These are phyloP conservation scores for Sonneratia caseolaris DNA, from an alignment of 345 rosid species.

Conservation along the genomic window DNA sequence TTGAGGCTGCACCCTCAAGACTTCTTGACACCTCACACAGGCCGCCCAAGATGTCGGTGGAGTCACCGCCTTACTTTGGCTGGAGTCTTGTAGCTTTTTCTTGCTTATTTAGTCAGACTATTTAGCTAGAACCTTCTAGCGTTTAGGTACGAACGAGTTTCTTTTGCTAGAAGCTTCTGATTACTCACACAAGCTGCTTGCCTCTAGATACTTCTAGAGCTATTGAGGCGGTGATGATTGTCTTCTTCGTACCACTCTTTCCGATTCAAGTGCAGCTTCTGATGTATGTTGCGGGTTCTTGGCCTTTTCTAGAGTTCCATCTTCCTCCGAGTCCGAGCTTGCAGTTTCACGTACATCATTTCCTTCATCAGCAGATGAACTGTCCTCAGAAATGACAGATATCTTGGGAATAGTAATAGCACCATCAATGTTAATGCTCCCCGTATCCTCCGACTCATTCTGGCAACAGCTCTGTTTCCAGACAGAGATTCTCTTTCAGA, in stretches of 20 bases:
- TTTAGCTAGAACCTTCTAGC: too few relatives aligned
- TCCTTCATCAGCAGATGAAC: constrained; percentile 7
- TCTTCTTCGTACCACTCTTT: background rate
- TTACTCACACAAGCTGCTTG: too few relatives aligned
- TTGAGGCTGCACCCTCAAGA: too few relatives aligned
- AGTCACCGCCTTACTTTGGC: too few relatives aligned
- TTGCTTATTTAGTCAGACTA: too few relatives aligned
- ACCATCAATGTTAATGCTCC: constrained; percentile 10
- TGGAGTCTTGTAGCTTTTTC: too few relatives aligned
- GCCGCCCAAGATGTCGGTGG: too few relatives aligned
- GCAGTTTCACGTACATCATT: constrained; percentile 1
- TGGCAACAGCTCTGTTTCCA: background rate
- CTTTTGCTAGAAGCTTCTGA: too few relatives aligned
- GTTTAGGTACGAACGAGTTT: too few relatives aligned
- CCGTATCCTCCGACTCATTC: constrained; percentile 15
- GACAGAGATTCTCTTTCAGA: background rate
- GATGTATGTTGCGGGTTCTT: constrained; percentile 14
- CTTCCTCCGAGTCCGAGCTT: background rate
- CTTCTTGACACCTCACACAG: too few relatives aligned
- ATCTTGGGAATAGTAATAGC: background rate
- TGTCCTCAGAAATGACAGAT: constrained; percentile 13
- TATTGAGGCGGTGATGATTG: too few relatives aligned
- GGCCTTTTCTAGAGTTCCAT: background rate
- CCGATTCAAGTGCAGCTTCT: constrained; percentile 19
- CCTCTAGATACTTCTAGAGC: too few relatives aligned